Evolutionary conservation across 768 basidiomycete species (phyloP).

Genomic region (Serendipita vermifera): DNA sequence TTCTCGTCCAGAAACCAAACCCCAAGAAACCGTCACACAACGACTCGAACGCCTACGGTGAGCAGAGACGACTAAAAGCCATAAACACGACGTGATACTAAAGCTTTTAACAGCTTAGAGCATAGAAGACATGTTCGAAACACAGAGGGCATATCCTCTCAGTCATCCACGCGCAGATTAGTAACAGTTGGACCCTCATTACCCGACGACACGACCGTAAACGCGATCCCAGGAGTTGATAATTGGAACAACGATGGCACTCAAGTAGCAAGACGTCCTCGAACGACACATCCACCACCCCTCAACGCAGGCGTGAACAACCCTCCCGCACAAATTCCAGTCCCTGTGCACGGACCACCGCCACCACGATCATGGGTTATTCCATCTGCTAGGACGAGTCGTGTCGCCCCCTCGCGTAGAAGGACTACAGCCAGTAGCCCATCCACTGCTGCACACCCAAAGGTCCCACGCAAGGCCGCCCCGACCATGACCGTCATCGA

Average conservation of each 20-base stretch:
- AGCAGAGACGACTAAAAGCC: background rate
- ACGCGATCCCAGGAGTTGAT: background rate
- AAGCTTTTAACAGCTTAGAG: background rate
- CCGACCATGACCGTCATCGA: background rate
- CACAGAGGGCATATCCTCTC: background rate
- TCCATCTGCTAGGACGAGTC: background rate
- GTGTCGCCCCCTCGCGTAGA: background rate
- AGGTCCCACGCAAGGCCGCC: background rate
- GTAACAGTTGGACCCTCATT: background rate
- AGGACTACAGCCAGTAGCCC: background rate
- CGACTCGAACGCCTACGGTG: background rate
- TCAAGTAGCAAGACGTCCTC: background rate
- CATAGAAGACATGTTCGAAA: background rate
- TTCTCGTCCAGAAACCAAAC: no score
- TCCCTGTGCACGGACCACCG: background rate
- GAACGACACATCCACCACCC: background rate
- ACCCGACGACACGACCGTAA: background rate
- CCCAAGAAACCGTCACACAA: conserved; percentile 1
- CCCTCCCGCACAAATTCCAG: background rate
- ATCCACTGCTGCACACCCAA: background rate
- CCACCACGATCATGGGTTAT: background rate
- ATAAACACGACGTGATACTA: background rate
- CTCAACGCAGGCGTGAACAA: background rate
- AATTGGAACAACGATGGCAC: background rate
- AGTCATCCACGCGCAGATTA: background rate